Percentiles rank a stretch among this genome's conserved stretches.
These are phyloP conservation scores for Gracilaria gracilis DNA, from an alignment of 23 red algal genomes.

Conservation along the genomic window DNA sequence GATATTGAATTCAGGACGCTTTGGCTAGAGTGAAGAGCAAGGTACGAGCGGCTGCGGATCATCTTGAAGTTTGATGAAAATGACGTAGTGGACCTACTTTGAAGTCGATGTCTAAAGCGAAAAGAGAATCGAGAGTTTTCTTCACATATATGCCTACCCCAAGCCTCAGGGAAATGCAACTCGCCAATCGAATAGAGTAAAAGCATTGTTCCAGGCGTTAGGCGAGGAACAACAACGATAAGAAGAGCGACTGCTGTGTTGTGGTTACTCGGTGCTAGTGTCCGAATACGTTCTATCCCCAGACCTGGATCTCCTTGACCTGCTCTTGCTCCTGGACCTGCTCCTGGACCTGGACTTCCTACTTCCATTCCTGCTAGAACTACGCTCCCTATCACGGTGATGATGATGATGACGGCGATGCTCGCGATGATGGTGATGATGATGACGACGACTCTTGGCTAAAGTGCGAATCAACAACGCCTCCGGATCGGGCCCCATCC, in stretches of 20 bases:
- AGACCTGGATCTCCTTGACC: slow-evolving; percentile 10
- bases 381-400: background rate
- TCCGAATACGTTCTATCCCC: slow-evolving; percentile 8
- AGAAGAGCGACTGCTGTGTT: background rate
- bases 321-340: slow-evolving; percentile 29
- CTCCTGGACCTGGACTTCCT: slow-evolving; percentile 8
- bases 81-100: no score
- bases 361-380: slow-evolving; percentile 23
- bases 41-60: no score
- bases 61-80: no score
- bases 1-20: no score
- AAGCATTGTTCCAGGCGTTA: no score
- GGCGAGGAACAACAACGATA: background rate
- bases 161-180: no score
- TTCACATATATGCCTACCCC: no score
- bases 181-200: no score
- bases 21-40: no score
- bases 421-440: slow-evolving; percentile 24
- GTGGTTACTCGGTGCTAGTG: background rate
- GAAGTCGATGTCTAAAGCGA: no score
- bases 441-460: slow-evolving; percentile 23
- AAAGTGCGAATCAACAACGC: slow-evolving; percentile 17
- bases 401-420: slow-evolving; percentile 42
- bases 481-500: slow-evolving; percentile 49
- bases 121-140: no score